Evolutionary conservation across 2,329 filamentous ascomycete genomes (phyloP).

Genomic region (Albophoma yamanashiensis): DNA sequence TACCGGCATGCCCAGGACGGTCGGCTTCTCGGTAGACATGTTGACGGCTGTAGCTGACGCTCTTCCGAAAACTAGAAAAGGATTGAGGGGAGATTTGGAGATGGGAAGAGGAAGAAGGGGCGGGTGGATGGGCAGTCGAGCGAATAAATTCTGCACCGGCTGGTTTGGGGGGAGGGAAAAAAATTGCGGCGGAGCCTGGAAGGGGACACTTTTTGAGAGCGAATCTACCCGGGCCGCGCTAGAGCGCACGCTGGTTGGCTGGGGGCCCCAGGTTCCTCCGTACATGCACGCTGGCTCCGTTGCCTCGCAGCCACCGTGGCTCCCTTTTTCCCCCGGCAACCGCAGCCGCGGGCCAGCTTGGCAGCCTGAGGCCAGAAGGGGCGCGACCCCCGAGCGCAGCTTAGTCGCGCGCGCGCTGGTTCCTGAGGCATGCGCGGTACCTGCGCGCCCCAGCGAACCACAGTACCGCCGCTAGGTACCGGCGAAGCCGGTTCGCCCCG

Average conservation of each 20-base stretch:
- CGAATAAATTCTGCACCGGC: slow-evolving; percentile 35
- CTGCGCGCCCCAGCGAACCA: background rate
- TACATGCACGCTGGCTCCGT: background rate
- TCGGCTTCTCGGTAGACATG: slow-evolving; percentile 47
- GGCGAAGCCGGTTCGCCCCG: slow-evolving; percentile 24
- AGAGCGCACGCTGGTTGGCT: slow-evolving; percentile 10
- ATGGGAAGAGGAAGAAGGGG: slow-evolving; percentile 30
- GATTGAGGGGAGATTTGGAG: slow-evolving; percentile 52
- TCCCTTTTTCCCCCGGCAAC: slow-evolving; percentile 20
- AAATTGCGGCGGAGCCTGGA: slow-evolving; percentile 37
- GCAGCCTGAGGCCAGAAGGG: slow-evolving; percentile 22
- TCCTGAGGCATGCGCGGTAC: background rate
- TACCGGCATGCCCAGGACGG: slow-evolving; percentile 59
- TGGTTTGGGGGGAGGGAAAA: slow-evolving; percentile 33
- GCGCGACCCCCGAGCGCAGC: background rate
- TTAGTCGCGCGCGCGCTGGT: background rate
- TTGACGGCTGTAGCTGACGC: slow-evolving; percentile 28
- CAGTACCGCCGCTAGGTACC: background rate
- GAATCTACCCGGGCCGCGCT: slow-evolving; percentile 39
- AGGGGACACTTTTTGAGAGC: slow-evolving; percentile 38
- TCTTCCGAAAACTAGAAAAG: slow-evolving; percentile 37
- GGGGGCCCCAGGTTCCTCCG: slow-evolving; percentile 1
- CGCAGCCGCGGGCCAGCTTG: slow-evolving; percentile 8
- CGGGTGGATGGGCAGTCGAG: slow-evolving; percentile 25
- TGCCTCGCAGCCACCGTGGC: background rate